Evolutionary conservation across 768 basidiomycete species (phyloP), one percentile per base, ranked within the genome.

Genomic region (Tephrocybe sp.): DNA sequence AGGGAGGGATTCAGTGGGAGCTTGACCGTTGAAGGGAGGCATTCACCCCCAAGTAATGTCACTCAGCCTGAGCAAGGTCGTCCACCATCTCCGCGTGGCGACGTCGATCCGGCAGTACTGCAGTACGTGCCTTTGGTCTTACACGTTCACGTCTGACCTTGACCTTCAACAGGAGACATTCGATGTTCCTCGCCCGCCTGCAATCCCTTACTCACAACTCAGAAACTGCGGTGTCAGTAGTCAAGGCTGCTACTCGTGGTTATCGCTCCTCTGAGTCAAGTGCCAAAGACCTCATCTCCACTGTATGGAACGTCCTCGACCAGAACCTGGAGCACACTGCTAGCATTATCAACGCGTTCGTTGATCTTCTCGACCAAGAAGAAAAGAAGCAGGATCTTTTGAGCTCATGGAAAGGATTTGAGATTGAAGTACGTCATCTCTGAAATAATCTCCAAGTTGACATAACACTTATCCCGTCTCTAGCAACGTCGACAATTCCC

Each of bases 401-500:
- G 44, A 60, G 71, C 1, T 86, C 89, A 0, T 90, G 94, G 86
- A 89, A 88, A 42, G 83, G 82, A 1, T 93, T 94, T 66, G 84
- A 84, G 49, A 73, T 90, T 23, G 89, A 95, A 79, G 89, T 91
- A 51, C 12, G 57, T 55, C 61, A 45, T 23, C 29, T n/a, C 47
- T 15, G 16, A 40, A 3, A 36, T 55, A 53, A 36, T 37, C 6
- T 1, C 16, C 18, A 25, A 11, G 4, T n/a, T n/a, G n/a, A 48
- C 29, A 9, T 34, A 22, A 11, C 23, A 46, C 18, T 16, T n/a
- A 41, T 13, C 18, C 36, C 31, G 13, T 57, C 19, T 48, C 23
- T 53, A 93, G 88, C 88, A 90, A 83, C 86, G 84, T 16, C 81
- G 83, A 62, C 83, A 92, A 57, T 92, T 93, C 70, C 92, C 93